These are phyloP conservation scores for Cutaneotrichosporon cavernicola DNA, from an alignment of 1,284 basidiomycete species.

Conservation along the genomic window DNA sequence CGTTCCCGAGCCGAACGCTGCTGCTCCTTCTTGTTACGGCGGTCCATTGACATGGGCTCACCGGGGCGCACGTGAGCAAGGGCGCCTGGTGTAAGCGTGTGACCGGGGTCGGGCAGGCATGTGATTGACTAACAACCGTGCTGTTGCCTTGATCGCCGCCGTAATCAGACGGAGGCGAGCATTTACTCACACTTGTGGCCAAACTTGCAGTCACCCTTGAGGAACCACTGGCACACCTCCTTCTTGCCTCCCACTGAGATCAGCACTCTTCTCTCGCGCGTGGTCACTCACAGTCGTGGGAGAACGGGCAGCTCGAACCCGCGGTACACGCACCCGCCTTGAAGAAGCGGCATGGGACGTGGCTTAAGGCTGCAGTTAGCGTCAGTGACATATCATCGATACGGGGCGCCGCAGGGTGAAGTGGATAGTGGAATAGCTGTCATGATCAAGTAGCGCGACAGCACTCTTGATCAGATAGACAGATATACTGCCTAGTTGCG, in stretches of 20 bases:
- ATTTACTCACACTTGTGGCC: conserved; percentile 77
- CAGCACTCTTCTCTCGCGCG: conserved; percentile 12
- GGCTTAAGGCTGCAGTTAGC: conserved; percentile 61
- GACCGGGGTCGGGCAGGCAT: background rate
- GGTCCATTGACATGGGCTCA: conserved; percentile 89
- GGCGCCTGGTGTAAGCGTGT: conserved; percentile 55
- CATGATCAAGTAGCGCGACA: too few relatives aligned
- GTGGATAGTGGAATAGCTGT: too few relatives aligned
- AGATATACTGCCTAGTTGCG: too few relatives aligned
- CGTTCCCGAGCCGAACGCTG: conserved; percentile 62
- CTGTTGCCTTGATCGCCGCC: background rate
- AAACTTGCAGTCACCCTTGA: conserved; percentile 88
- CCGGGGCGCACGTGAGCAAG: conserved; percentile 91
- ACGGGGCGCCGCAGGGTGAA: too few relatives aligned
- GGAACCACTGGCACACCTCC: conserved; percentile 89
- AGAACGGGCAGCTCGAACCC: conserved; percentile 92
- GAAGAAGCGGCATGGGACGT: conserved; percentile 99
- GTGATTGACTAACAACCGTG: background rate
- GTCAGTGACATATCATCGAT: background rate
- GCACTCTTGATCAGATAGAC: too few relatives aligned
- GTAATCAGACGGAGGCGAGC: too few relatives aligned
- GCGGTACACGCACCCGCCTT: conserved; percentile 90
- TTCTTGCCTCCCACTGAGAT: conserved; percentile 70
- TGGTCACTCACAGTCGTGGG: conserved; percentile 59
- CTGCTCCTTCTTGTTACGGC: conserved; percentile 96